Base-by-base conservation (phyloP, 2,329 filamentous ascomycete species). In the Sphaerostilbella broomeana region DNA sequence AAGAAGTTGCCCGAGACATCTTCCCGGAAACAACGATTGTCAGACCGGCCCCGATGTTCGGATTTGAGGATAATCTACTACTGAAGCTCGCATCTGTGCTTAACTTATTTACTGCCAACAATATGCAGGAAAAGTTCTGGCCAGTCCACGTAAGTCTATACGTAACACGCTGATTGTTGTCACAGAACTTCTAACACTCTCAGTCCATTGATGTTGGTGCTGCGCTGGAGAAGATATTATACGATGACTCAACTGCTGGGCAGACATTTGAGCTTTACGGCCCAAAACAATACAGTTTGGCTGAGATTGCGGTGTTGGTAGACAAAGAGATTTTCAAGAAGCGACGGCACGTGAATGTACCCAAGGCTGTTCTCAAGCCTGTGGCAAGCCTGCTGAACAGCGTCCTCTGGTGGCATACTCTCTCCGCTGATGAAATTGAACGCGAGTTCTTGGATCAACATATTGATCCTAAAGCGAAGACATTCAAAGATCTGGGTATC, bases 11-110 rank as follows among this genome's bases (percentile, higher is more conserved):
- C 31, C 82, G 90, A 47, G 79, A 75, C 54, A 89, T 97, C 59
- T 98, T 88, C 70, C 92, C 92, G 18, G 92, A 98, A 68, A 94
- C 92, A 13, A 98, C 92, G 31, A 88, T 98, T 52, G 92, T 98
- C 49, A 81, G 92, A 48, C 92, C 92, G 30, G 86, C 90, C 10
- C 92, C 89, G 38, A 77, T 95, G 63, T 98, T 94, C 59, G 92
- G 92, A 24, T 94, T 88, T 57, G 92, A 98, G 65, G 92, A 98
- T 65, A 83, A 83, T 55, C 77, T 98, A 30, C 79, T 98, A 25
- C 79, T 94, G 62, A 86, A 80, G 59, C 79, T 97, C 37, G 92
- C 90, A 28, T 76, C 79, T 50, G 73, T 81, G 9, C 79, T 80
- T 44, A 94, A 94, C 62, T 59, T 95, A 42, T 76, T 97, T 57